Evolutionary conservation across 225 moss, liverwort and hornwort species (phyloP), one percentile per base, ranked within the genome.

Genomic region (Polytrichum commune): DNA sequence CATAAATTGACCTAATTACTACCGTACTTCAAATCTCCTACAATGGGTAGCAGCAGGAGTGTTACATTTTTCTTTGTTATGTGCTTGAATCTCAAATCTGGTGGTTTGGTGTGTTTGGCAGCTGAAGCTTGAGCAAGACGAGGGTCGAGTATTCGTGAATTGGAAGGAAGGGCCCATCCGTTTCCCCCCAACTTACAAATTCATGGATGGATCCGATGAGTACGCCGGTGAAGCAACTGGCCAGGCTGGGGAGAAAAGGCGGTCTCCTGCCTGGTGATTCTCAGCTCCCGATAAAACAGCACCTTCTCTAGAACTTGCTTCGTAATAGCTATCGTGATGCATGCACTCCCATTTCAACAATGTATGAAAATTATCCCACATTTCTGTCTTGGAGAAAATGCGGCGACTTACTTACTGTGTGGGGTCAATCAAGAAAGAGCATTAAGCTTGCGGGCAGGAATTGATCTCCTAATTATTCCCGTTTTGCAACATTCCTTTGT

Each of bases 171-270:
- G 87, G 8, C 75, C 68, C 1, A 83, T 87, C 32, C 22, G 9
- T 35, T 87, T 87, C 53, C 78, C 84, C 71, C 86, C 86, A 55
- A 87, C 84, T 28, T 87, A 87, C 81, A 87, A 87, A 72, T 87
- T 73, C 71, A 54, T 74, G 28, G 16, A 64, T 2, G 81, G 74
- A 38, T 84, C 87, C 19, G 75, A 87, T 61, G 64, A 69, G 5
- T 86, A 74, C 60, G 64, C 66, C 27, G 80, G 80, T 57, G 78
- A 78, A 22, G 65, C 55, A 67, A 30, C 58, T 10, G 81, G 69
- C 24, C 58, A 74, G 19, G 2, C 71, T 1, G 53, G 28, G 10
- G 29, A 53, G 19, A 87, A 87, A 81, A 74, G 69, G 5, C 84
- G 87, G 29, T 64, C 84, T 20, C 87, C 87, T 30, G 84, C 87